Base-by-base conservation (phyloP, 106 monocot species). In the Platanthera guangdongensis region DNA sequence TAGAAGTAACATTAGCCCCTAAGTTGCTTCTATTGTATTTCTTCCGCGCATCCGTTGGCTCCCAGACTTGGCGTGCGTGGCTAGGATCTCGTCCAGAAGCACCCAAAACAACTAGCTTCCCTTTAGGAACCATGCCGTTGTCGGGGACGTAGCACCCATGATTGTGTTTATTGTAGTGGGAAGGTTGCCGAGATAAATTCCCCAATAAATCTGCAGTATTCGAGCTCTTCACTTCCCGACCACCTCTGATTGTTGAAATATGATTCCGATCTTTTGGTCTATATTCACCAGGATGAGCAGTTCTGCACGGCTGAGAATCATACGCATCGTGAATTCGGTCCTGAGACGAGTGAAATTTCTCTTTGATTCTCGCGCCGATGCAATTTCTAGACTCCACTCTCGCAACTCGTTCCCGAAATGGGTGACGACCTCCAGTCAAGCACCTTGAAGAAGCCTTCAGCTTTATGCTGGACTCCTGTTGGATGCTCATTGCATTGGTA, bases 21-120 rank as follows among this genome's bases (percentile, higher is more conserved):
- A 76, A 74, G 14, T 53, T 80, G 19, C 75, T 74, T 81, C 78
- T 82, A 8, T 12, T 45, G 65, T 78, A 82, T 60, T 82, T 91
- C 77, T 80, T 87, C 52, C 83, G 50, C 68, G 90, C 50, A 80
- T 81, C 82, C 60, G 67, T 75, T 47, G 92, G 92, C 76, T 92
- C 92, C 92, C 92, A 92, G 51, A 92, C 75, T 76, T 89, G 86
- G 57, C 82, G 86, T 45, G 75, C 74, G 47, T 82, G 81, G 75
- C 68, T 39, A 74, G 21, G 9, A 25, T 82, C 81, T 82, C 76
- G 78, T 55, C 62, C 25, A 18, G 65, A 30, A 78, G 19, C 60
- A 47, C 75, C 72, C 7, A 74, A 39, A 39, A 39, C 11, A 47
- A 59, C 57, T 75, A 74, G 50, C 77, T 83, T 90, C 70, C 77